phyloP scores from a whole-genome alignment of 345 rosid genomes.

The Euphorbia lathyris region DNA sequence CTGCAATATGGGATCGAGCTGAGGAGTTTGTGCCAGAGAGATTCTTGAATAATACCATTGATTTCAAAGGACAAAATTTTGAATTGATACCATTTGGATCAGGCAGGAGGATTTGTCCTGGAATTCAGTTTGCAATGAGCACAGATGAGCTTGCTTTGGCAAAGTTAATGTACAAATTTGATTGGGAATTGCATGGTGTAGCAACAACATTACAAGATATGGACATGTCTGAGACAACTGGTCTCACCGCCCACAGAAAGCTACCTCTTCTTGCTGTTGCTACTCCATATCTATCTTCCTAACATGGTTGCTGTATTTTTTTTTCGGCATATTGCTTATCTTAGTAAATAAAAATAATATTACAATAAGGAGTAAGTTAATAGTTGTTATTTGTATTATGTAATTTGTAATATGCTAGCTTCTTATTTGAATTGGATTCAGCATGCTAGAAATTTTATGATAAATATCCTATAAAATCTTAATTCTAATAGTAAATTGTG shows the following conservation, averaged over 20 bases:
- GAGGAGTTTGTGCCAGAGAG: slow-evolving; percentile 35
- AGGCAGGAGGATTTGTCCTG: slow-evolving; percentile 40
- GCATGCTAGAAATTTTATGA: too few relatives aligned
- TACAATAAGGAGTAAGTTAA: too few relatives aligned
- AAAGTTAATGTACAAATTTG: slow-evolving; percentile 27
- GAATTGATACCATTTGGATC: slow-evolving; percentile 41
- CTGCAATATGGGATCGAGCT: slow-evolving; percentile 20
- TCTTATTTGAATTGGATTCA: too few relatives aligned
- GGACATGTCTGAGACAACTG: slow-evolving; percentile 27
- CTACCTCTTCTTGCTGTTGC: slow-evolving; percentile 26
- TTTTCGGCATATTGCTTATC: too few relatives aligned
- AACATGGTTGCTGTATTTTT: too few relatives aligned
- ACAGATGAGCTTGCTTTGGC: slow-evolving; percentile 22
- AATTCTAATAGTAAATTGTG: too few relatives aligned
- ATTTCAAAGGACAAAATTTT: slow-evolving; percentile 32
- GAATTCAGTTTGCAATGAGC: slow-evolving; percentile 17
- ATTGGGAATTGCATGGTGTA: slow-evolving; percentile 33
- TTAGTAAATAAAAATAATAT: too few relatives aligned
- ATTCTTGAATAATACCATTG: slow-evolving; percentile 25
- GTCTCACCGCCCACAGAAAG: slow-evolving; percentile 26
- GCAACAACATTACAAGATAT: slow-evolving; percentile 21
- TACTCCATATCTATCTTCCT: slow-evolving; percentile 9
- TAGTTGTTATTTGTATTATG: too few relatives aligned
- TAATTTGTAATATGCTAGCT: too few relatives aligned
- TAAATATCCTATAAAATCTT: too few relatives aligned